These are phyloP conservation scores for Aureobasidium sp. DNA, from an alignment of 2,329 filamentous ascomycete genomes.

Conservation along the genomic window DNA sequence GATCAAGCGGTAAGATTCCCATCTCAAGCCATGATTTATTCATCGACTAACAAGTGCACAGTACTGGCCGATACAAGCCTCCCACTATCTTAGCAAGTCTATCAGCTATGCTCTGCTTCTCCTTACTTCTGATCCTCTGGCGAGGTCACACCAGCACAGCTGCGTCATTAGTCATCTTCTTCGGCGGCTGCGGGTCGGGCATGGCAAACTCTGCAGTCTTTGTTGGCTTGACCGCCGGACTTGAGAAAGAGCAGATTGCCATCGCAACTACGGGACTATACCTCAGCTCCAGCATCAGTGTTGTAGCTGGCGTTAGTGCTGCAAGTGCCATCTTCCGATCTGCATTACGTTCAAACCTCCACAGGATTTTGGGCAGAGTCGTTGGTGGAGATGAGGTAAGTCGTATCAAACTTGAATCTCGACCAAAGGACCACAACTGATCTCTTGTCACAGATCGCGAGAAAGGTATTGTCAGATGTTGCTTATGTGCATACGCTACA, in stretches of 20 bases:
- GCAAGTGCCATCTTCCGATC: constrained; percentile 31
- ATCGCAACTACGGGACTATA: constrained; percentile 43
- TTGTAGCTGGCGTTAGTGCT: constrained; percentile 31
- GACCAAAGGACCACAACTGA: constrained; percentile 11
- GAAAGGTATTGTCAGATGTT: constrained; percentile 16
- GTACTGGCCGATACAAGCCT: constrained; percentile 52
- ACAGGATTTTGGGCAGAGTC: constrained; percentile 23
- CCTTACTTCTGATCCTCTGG: constrained; percentile 49
- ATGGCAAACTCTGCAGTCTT: constrained; percentile 40
- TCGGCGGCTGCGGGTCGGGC: constrained; percentile 46
- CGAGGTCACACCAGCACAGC: constrained; percentile 47
- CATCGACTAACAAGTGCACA: constrained; percentile 15
- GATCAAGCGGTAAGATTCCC: constrained; percentile 39
- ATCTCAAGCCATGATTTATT: too few species aligned
- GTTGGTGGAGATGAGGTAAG: constrained; percentile 22
- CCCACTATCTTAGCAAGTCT: constrained; percentile 45
- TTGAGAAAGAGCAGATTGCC: constrained; percentile 39
- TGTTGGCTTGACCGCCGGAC: constrained; percentile 40
- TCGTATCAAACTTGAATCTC: background rate
- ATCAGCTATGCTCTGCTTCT: constrained; percentile 43
- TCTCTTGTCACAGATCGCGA: constrained; percentile 11
- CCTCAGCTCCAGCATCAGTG: constrained; percentile 36
- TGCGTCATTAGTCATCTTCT: constrained; percentile 53
- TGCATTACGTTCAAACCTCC: constrained; percentile 27
- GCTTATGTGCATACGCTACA: constrained; percentile 30